Percentiles rank a stretch among this genome's conserved stretches.
Evolutionary conservation across 1,139 yeast species (phyloP).

Genomic region (Pneumocystis murina): DNA sequence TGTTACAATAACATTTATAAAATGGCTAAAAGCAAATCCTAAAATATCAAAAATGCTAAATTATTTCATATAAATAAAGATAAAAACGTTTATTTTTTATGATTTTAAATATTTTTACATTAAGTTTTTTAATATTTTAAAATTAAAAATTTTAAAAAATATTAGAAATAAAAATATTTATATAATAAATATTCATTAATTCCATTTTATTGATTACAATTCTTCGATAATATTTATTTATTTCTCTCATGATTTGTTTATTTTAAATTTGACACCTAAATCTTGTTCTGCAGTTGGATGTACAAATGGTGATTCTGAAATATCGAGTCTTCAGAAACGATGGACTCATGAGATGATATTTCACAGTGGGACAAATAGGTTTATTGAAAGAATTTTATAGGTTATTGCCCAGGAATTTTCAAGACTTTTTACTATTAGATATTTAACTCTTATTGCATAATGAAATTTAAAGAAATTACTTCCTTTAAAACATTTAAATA

Average conservation of each 20-base stretch:
- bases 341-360: slow-evolving; percentile 37
- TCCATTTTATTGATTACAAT: slow-evolving; percentile 78
- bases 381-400: slow-evolving; percentile 88
- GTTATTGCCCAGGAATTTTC: slow-evolving; percentile 30
- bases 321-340: too few species aligned
- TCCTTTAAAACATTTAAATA: slow-evolving; percentile 82
- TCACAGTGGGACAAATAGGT: slow-evolving; percentile 65
- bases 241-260: slow-evolving; percentile 48
- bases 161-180: neutral
- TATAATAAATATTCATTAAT: slow-evolving; percentile 71
- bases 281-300: slow-evolving; percentile 83
- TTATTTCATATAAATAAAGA: too few species aligned
- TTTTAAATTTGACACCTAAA: slow-evolving; percentile 33
- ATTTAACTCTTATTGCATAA: slow-evolving; percentile 79
- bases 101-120: too few species aligned
- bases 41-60: too few species aligned
- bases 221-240: slow-evolving; percentile 76
- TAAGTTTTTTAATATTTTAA: too few species aligned
- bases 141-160: neutral
- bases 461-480: slow-evolving; percentile 76
- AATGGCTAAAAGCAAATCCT: too few species aligned
- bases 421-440: slow-evolving; percentile 83
- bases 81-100: too few species aligned
- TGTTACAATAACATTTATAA: too few species aligned
- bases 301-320: slow-evolving; percentile 82